Evolutionary conservation across 495 filamentous ascomycete genomes (phyloP), one percentile per base, ranked within the genome.

Genomic region (Oidiodendron maius): DNA sequence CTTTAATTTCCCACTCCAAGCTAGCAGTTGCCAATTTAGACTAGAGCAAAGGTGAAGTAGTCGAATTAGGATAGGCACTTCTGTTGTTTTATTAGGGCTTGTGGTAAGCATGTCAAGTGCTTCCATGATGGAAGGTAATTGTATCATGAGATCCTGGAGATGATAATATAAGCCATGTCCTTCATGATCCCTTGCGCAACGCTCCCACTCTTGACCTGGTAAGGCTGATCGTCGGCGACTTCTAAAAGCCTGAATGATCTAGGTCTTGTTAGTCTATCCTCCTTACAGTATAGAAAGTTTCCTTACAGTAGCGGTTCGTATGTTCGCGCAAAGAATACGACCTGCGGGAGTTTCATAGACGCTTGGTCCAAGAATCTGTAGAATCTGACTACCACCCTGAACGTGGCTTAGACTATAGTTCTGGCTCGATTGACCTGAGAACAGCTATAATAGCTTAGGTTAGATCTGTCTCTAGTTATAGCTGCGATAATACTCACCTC

Each of bases 381-480:
- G 16, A 12, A 44, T 25, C 3, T 15, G 22, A 11, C n/a, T 26
- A 6, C 41, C 41, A 28, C 41, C 41, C 30, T 25, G 41, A 28
- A 26, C 23, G 23, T 44, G 41, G 41, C 41, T 44, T 11, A 44
- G n/a, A 21, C 41, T 26, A 9, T 25, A 21, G 5, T 44, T 25
- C 15, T 3, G 11, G 13, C 13, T 44, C 24, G 12, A 25, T 15
- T 25, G 41, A 44, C 3, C 10, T 26, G 4, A 25, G 30, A 22
- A 44, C 25, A 1, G 24, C 4, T 25, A 26, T 12, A 12, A 40
- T 6, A 12, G 6, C 16, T 26, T 44, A 17, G 12, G 12, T 44
- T 25, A 8, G 30, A 25, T 12, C 22, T 26, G 20, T n/a, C 6
- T n/a, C n/a, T 5, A 28, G 8, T n/a, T n/a, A 32, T n/a, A n/a